These are phyloP conservation scores for Vitis rupestris DNA, from an alignment of 164 flowering plant species.

Conservation along the genomic window DNA sequence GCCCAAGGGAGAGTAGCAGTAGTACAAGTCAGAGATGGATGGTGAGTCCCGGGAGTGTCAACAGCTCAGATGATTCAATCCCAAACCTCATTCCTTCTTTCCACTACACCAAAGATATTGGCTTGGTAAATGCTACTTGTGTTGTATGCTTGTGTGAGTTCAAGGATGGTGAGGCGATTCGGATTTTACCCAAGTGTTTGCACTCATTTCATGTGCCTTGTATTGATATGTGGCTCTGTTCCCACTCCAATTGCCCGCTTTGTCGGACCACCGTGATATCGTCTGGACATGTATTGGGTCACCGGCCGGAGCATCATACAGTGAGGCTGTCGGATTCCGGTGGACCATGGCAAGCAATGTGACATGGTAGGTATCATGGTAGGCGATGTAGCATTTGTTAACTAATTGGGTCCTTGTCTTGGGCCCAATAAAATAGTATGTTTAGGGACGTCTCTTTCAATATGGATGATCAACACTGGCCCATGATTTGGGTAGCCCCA, in stretches of 20 bases:
- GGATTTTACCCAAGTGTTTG: constrained; percentile 39
- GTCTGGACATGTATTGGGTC: background rate
- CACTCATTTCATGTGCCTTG: constrained; percentile 49
- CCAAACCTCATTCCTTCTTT: background rate
- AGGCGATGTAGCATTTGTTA: background rate
- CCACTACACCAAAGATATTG: background rate
- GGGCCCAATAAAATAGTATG: background rate
- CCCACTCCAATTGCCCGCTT: constrained; percentile 44
- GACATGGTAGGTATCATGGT: background rate
- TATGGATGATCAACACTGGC: too few relatives aligned
- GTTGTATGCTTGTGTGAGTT: constrained; percentile 45
- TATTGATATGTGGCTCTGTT: constrained; percentile 51
- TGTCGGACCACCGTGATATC: constrained; percentile 21
- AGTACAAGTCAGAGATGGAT: too few relatives aligned
- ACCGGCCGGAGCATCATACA: background rate
- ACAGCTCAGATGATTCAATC: background rate
- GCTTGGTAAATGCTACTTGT: constrained; percentile 15
- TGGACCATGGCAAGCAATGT: background rate
- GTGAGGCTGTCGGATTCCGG: background rate
- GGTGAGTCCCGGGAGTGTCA: background rate
- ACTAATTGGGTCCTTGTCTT: background rate
- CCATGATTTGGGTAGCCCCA: too few relatives aligned
- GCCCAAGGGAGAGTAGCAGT: background rate
- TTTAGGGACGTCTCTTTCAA: too few relatives aligned
- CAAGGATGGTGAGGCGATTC: constrained; percentile 42